Percentiles rank a stretch among this genome's conserved stretches.
Evolutionary conservation across 192 early-diverging fungal genomes (phyloP).

Genomic region (Lunasporangiospora selenospora): DNA sequence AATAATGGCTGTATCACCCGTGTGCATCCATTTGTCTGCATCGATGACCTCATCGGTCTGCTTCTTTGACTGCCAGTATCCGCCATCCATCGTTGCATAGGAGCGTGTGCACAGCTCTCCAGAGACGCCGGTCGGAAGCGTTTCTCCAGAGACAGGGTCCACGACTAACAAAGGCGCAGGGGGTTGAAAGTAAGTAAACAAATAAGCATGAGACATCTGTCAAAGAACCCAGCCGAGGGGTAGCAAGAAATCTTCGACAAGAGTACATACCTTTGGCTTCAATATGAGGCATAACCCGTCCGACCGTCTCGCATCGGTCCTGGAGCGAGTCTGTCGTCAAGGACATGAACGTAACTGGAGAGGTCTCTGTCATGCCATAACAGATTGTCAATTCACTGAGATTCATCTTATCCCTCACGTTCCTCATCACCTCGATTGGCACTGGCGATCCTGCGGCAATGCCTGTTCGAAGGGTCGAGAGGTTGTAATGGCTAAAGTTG

Average conservation of each 20-base stretch:
- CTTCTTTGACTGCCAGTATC: conserved; percentile 51
- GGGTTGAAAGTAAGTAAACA: neutral
- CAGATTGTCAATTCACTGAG: conserved; percentile 50
- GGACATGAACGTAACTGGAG: conserved; percentile 51
- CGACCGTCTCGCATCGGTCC: conserved; percentile 53
- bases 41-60: conserved; percentile 51
- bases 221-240: too few species aligned
- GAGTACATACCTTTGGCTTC: conserved; percentile 44
- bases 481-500: conserved; percentile 46
- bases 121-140: conserved; percentile 24
- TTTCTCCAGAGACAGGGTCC: conserved; percentile 48
- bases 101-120: conserved; percentile 55
- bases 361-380: conserved; percentile 53
- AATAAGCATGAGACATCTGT: neutral
- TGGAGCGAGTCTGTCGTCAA: conserved; percentile 22
- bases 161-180: conserved; percentile 25
- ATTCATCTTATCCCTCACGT: conserved; percentile 52
- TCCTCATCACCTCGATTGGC: conserved; percentile 56
- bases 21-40: conserved; percentile 54
- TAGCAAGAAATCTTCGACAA: neutral
- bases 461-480: conserved; percentile 51
- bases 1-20: conserved; percentile 53
- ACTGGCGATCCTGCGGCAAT: conserved; percentile 55
- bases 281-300: conserved; percentile 51
- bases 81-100: conserved; percentile 54